Evolutionary conservation across 306 rosid species (phyloP).

Genomic region (Urtica urens): DNA sequence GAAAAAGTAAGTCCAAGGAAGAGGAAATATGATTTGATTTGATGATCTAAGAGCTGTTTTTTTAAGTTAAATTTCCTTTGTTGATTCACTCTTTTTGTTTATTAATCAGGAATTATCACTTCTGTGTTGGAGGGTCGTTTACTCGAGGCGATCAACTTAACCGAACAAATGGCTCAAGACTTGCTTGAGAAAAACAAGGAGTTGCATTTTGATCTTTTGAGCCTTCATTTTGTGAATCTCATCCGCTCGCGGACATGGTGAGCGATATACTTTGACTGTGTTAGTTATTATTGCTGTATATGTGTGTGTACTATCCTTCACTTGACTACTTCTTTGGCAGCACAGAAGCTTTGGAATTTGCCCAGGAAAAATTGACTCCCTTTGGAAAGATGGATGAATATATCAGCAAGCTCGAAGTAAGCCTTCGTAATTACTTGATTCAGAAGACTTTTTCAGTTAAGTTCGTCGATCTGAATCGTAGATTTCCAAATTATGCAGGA

Average conservation of each 20-base stretch:
- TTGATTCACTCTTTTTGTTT: constrained; percentile 8
- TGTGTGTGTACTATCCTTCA: constrained; percentile 10
- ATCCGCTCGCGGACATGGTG: constrained; percentile 72
- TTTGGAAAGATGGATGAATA: constrained; percentile 59
- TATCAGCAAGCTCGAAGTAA: constrained; percentile 52
- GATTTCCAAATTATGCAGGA: constrained; percentile 35
- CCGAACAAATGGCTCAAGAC: constrained; percentile 54
- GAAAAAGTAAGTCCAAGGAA: constrained; percentile 56
- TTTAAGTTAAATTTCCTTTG: constrained; percentile 1
- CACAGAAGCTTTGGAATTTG: constrained; percentile 91
- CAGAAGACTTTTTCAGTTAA: neutral
- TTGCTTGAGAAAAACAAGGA: constrained; percentile 63
- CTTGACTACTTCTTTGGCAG: constrained; percentile 54
- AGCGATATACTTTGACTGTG: too few relatives aligned
- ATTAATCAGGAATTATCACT: constrained; percentile 45
- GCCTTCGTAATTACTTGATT: constrained; percentile 4
- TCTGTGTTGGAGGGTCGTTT: constrained; percentile 66
- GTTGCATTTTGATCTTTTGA: constrained; percentile 75
- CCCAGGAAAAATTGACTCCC: constrained; percentile 60
- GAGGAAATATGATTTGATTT: neutral
- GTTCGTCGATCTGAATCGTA: constrained; percentile 5
- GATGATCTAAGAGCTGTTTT: neutral
- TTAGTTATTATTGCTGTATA: neutral
- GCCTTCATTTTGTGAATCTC: constrained; percentile 89
- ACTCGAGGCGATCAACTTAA: constrained; percentile 73